These are phyloP conservation scores for Cicer bijugum DNA, from an alignment of 306 rosid species.

Conservation along the genomic window DNA sequence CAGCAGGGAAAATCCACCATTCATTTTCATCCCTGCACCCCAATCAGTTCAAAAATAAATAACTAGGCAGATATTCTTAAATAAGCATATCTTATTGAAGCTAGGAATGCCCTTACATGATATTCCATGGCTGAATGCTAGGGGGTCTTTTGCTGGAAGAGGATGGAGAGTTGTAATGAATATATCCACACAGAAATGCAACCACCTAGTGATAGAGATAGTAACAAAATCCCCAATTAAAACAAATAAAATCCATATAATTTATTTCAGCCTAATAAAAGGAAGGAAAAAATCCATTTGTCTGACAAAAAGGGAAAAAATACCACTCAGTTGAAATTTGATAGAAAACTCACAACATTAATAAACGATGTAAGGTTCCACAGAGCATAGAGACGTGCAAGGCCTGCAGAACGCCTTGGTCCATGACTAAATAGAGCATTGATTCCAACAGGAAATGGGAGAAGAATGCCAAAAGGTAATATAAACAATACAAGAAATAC, in stretches of 20 bases:
- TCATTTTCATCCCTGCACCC: constrained; percentile 94
- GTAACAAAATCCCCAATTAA: constrained; percentile 23
- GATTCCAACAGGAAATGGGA: constrained; percentile 98
- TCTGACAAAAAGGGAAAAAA: constrained; percentile 3
- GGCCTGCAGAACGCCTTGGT: constrained; percentile 97
- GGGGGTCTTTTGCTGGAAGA: constrained; percentile 64
- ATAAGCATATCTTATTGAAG: constrained; percentile 10
- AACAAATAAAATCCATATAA: neutral
- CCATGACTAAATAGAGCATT: constrained; percentile 99
- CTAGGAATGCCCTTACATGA: constrained; percentile 70
- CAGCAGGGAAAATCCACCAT: constrained; percentile 95
- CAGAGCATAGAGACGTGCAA: constrained; percentile 88
- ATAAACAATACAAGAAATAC: constrained; percentile 88
- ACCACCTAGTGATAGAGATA: constrained; percentile 64
- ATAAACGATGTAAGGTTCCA: constrained; percentile 90
- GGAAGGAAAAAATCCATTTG: neutral
- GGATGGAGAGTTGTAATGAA: constrained; percentile 72
- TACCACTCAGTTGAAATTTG: constrained; percentile 34
- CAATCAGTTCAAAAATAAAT: constrained; percentile 30
- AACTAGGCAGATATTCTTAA: constrained; percentile 28
- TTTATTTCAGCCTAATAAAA: constrained; percentile 11
- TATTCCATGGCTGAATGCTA: constrained; percentile 80
- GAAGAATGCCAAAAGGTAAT: constrained; percentile 90
- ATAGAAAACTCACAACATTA: constrained; percentile 77
- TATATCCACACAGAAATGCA: constrained; percentile 90